phyloP scores from a whole-genome alignment of 805 yeast species.

The Candida pseudofarinosa region DNA sequence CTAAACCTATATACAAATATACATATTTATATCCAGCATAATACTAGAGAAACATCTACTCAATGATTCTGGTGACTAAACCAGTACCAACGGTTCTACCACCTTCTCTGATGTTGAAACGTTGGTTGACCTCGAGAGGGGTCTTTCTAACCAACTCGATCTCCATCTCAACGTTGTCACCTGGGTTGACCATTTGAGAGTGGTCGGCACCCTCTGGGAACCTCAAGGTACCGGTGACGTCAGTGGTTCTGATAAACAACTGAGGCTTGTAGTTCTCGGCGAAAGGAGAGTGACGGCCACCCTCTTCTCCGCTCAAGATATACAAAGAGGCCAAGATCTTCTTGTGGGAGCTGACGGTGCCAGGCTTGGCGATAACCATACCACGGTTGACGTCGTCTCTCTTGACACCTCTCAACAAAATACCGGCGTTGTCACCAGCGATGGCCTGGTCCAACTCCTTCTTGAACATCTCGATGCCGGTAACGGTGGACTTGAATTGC shows the following conservation, averaged over 20 bases:
- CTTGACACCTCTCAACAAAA: conserved; percentile 95
- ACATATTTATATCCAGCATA: neutral
- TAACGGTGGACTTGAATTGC: conserved; percentile 89
- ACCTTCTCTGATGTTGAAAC: conserved; percentile 99
- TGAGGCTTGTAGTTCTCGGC: conserved; percentile 98
- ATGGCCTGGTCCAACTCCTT: conserved; percentile 95
- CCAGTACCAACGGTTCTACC: conserved; percentile 99
- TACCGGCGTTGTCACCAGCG: conserved; percentile 99
- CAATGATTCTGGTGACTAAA: conserved; percentile 87
- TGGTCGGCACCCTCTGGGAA: conserved; percentile 86
- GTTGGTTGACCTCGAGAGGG: conserved; percentile 93
- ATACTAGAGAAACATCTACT: conserved; percentile 30
- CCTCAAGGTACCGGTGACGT: conserved; percentile 83
- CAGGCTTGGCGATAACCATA: conserved; percentile 94
- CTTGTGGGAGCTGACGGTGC: conserved; percentile 86
- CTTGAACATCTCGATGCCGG: conserved; percentile 99
- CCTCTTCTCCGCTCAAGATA: conserved; percentile 93
- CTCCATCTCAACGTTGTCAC: conserved; percentile 97
- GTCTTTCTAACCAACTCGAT: conserved; percentile 87
- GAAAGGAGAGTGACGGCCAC: conserved; percentile 98
- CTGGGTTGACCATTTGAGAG: conserved; percentile 91
- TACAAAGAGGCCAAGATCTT: conserved; percentile 92
- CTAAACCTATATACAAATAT: conserved; percentile 8
- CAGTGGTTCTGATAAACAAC: conserved; percentile 93
- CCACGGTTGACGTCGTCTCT: conserved; percentile 97